Percentiles rank a stretch among this genome's conserved stretches.
Evolutionary conservation across 83 land plant genomes (phyloP).

Genomic region (Thuja plicata): DNA sequence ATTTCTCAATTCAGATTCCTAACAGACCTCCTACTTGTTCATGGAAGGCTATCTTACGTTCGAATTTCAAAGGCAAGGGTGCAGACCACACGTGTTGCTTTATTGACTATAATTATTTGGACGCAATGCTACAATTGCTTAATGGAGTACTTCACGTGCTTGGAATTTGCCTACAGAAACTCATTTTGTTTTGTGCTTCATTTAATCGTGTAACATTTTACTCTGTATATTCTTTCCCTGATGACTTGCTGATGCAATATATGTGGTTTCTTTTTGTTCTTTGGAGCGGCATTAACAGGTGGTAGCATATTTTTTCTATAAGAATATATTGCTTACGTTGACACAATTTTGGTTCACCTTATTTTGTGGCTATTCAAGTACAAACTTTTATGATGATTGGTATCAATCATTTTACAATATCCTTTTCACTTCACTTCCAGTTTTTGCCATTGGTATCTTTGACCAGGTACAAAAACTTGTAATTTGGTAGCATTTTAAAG

Average conservation of each 20-base stretch:
- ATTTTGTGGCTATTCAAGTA: constrained; percentile 24
- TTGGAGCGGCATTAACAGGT: constrained; percentile 12
- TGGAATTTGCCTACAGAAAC: neutral
- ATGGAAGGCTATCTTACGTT: constrained; percentile 35
- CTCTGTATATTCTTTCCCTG: neutral
- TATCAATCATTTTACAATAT: constrained; percentile 29
- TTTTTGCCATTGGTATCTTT: constrained; percentile 27
- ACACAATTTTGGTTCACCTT: constrained; percentile 30
- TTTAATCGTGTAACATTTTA: neutral
- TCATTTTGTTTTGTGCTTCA: neutral
- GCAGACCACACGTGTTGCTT: neutral
- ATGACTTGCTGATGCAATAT: constrained; percentile 1
- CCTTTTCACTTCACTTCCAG: constrained; percentile 30
- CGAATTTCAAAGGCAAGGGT: constrained; percentile 26
- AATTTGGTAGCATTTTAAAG: constrained; percentile 9
- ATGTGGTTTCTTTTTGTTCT: neutral
- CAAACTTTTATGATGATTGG: constrained; percentile 30
- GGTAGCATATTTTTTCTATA: constrained; percentile 31
- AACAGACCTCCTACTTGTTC: constrained; percentile 32
- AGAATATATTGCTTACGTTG: constrained; percentile 24
- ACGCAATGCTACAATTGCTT: neutral
- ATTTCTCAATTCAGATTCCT: constrained; percentile 39
- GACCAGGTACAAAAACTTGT: constrained; percentile 21
- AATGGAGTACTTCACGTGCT: neutral
- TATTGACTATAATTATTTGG: neutral